These are phyloP conservation scores for Phyllosticta ampelicida DNA, from an alignment of 2,329 filamentous ascomycete genomes.

Conservation along the genomic window DNA sequence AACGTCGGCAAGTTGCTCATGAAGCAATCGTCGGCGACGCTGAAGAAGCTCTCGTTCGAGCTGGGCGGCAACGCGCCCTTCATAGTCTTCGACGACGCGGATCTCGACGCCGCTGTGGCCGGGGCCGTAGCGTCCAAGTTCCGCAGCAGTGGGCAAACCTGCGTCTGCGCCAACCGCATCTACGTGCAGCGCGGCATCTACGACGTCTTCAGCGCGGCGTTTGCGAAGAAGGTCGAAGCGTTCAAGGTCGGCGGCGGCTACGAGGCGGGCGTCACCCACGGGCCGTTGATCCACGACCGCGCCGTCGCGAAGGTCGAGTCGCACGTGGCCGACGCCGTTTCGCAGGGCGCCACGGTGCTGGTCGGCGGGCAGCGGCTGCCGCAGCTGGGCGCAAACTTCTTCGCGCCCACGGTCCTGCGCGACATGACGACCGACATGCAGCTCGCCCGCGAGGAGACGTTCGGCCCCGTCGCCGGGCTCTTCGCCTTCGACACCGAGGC, in stretches of 20 bases:
- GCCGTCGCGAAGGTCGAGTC: conserved; percentile 68
- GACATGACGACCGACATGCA: conserved; percentile 81
- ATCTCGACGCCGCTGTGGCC: conserved; percentile 71
- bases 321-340: conserved; percentile 68
- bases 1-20: conserved; percentile 66
- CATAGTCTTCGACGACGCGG: conserved; percentile 93
- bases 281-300: conserved; percentile 74
- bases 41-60: conserved; percentile 83
- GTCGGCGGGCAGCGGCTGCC: conserved; percentile 60
- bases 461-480: conserved; percentile 83
- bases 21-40: conserved; percentile 73
- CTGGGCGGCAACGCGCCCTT: conserved; percentile 92
- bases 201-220: conserved; percentile 57
- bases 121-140: conserved; percentile 85
- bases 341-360: conserved; percentile 65
- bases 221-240: conserved; percentile 59
- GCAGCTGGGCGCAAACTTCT: conserved; percentile 76
- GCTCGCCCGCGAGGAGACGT: conserved; percentile 81
- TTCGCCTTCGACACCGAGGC: conserved; percentile 84
- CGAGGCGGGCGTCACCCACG: conserved; percentile 60
- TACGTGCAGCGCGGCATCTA: conserved; percentile 72
- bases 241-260: conserved; percentile 73
- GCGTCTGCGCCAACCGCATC: conserved; percentile 68
- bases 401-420: conserved; percentile 77
- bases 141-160: conserved; percentile 89